Percentiles rank a stretch among this genome's conserved stretches.
phyloP scores from a whole-genome alignment of 2,329 filamentous ascomycete genomes.

The Pseudogymnoascus pannorum region DNA sequence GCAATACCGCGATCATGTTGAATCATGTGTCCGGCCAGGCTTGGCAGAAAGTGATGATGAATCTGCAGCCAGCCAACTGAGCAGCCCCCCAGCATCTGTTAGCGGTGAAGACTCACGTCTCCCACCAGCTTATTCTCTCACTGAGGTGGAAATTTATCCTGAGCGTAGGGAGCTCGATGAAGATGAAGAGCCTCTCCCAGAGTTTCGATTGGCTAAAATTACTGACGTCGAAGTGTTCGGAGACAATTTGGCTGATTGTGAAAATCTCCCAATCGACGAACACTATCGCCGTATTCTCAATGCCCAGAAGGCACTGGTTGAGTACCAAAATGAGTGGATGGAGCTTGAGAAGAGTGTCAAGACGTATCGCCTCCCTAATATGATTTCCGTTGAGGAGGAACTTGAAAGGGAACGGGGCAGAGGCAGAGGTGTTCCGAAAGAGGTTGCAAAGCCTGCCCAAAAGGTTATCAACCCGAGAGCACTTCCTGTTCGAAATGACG shows the following conservation, averaged over 20 bases:
- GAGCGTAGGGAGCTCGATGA: slow-evolving; percentile 11
- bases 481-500: not conserved
- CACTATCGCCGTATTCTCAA: slow-evolving; percentile 36
- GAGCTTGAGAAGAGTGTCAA: slow-evolving; percentile 39
- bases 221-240: slow-evolving; percentile 43
- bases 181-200: slow-evolving; percentile 5
- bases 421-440: not conserved
- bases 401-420: slow-evolving; percentile 1
- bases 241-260: slow-evolving; percentile 41
- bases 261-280: slow-evolving; percentile 42
- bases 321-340: slow-evolving; percentile 50
- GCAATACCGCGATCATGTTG: slow-evolving; percentile 26
- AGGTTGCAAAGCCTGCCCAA: slow-evolving; percentile 1
- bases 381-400: slow-evolving; percentile 7
- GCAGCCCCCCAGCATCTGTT: slow-evolving; percentile 17
- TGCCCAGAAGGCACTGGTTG: slow-evolving; percentile 39
- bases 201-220: slow-evolving; percentile 31
- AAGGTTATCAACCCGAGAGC: slow-evolving; percentile 7
- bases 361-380: not conserved
- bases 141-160: not conserved
- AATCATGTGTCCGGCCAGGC: slow-evolving; percentile 19
- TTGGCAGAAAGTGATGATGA: slow-evolving; percentile 17
- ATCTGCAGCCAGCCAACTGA: slow-evolving; percentile 18
- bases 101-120: not conserved
- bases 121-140: not conserved